Evolutionary conservation across 163 green algal genomes (phyloP).

Genomic region (Coccomyxa subellipsoidea): DNA sequence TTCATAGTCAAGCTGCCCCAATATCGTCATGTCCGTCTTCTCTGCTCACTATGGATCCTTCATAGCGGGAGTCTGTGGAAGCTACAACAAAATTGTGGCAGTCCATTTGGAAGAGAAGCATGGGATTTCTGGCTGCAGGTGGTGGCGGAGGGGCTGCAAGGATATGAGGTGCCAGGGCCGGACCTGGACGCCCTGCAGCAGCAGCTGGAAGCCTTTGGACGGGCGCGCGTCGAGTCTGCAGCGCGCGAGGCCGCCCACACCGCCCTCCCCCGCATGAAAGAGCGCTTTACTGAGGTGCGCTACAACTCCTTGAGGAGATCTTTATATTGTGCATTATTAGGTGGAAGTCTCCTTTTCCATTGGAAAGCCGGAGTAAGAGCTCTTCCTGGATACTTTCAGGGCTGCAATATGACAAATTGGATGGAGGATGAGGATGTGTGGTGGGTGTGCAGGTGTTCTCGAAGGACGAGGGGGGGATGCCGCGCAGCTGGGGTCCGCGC

Average conservation of each 20-base stretch:
- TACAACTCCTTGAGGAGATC: background rate
- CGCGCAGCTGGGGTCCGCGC: constrained; percentile 67
- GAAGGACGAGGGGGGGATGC: constrained; percentile 66
- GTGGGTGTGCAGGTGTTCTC: constrained; percentile 54
- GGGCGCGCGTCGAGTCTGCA: constrained; percentile 32
- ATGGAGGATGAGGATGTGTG: background rate
- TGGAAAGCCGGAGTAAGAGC: too few relatives aligned
- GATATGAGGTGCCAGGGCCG: constrained; percentile 40
- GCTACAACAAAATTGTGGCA: background rate
- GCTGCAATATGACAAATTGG: background rate
- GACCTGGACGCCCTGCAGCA: constrained; percentile 32
- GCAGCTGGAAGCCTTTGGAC: constrained; percentile 27
- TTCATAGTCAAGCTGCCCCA: too few relatives aligned
- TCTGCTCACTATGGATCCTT: too few relatives aligned
- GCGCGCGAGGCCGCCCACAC: constrained; percentile 77
- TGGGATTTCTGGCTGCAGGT: background rate
- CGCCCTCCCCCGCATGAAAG: constrained; percentile 75
- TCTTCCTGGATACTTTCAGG: background rate
- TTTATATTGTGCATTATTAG: background rate
- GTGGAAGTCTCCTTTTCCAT: background rate
- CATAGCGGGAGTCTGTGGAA: background rate
- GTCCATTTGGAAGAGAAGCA: background rate
- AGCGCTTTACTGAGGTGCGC: constrained; percentile 44
- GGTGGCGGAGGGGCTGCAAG: constrained; percentile 34
- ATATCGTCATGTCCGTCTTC: too few relatives aligned